Evolutionary conservation across 495 filamentous ascomycete genomes (phyloP).

Genomic region (Hypoxylon crocopeplum): DNA sequence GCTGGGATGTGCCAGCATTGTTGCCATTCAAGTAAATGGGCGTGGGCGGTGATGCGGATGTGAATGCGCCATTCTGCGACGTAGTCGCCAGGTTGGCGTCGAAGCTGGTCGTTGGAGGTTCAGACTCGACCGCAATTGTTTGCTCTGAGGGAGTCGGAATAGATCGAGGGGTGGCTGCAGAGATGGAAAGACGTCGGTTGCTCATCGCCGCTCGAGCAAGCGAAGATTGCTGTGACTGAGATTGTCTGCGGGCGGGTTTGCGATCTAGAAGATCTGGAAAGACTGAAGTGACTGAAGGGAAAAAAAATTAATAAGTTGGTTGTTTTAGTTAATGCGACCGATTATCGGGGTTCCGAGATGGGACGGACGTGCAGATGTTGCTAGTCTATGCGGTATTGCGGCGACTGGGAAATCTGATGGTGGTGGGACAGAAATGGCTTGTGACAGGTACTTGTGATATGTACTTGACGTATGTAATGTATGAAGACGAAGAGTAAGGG

Average conservation of each 20-base stretch:
- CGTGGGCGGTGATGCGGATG: conserved; percentile 36
- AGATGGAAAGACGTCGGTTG: conserved; percentile 46
- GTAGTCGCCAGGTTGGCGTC: conserved; percentile 21
- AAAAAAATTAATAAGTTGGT: conserved; percentile 6
- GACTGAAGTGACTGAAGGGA: too few species aligned
- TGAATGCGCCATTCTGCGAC: conserved; percentile 19
- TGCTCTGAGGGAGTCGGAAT: conserved; percentile 23
- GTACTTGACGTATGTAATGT: background rate
- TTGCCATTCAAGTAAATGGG: conserved; percentile 35
- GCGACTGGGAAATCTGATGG: background rate
- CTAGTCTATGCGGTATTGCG: too few species aligned
- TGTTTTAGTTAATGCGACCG: conserved; percentile 26
- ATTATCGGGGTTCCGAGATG: conserved; percentile 27
- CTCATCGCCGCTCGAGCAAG: conserved; percentile 61
- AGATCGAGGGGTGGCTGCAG: conserved; percentile 40
- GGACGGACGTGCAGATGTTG: background rate
- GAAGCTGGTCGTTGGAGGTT: conserved; percentile 26
- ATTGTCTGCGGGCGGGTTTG: conserved; percentile 42
- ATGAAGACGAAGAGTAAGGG: background rate
- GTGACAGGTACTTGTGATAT: background rate
- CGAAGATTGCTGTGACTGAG: conserved; percentile 50
- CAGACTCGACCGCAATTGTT: conserved; percentile 22
- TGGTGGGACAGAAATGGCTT: background rate
- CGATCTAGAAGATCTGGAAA: too few species aligned
- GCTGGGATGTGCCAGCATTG: conserved; percentile 14